Evolutionary conservation across 164 flowering plant species (phyloP).

Genomic region (Aristolochia fimbriata): DNA sequence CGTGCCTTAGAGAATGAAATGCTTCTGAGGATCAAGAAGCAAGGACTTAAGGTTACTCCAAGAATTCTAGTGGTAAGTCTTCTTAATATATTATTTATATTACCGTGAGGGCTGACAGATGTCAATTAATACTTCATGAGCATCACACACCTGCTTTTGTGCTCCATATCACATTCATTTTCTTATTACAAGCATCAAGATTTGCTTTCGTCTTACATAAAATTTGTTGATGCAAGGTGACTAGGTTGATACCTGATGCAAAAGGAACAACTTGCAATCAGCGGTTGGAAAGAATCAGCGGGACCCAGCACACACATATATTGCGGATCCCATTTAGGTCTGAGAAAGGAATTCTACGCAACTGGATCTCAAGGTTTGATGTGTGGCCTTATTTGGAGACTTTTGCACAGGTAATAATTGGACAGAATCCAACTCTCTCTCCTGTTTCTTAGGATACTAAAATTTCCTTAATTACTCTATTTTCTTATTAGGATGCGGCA

Average conservation of each 20-base stretch:
- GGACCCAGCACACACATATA: constrained; percentile 75
- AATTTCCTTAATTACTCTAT: background rate
- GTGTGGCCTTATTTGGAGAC: constrained; percentile 97
- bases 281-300: constrained; percentile 76
- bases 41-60: constrained; percentile 76
- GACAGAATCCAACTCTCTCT: background rate
- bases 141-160: too few species aligned
- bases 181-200: background rate
- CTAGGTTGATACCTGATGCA: constrained; percentile 89
- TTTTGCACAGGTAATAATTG: constrained; percentile 58
- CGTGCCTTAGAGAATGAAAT: constrained; percentile 92
- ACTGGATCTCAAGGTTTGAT: constrained; percentile 98
- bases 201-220: constrained; percentile 4
- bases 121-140: too few species aligned
- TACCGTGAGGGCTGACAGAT: too few species aligned
- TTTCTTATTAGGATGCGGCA: constrained; percentile 55
- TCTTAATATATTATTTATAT: too few species aligned
- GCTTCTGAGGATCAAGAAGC: constrained; percentile 61
- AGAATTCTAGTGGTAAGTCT: constrained; percentile 72
- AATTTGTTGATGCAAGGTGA: constrained; percentile 42
- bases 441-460: background rate
- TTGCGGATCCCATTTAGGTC: constrained; percentile 86
- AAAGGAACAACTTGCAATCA: constrained; percentile 96
- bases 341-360: constrained; percentile 75
- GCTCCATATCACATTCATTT: too few species aligned